Conservation (phyloP, 768 basidiomycete species). For the Dacryopinax primogenitus region DNA sequence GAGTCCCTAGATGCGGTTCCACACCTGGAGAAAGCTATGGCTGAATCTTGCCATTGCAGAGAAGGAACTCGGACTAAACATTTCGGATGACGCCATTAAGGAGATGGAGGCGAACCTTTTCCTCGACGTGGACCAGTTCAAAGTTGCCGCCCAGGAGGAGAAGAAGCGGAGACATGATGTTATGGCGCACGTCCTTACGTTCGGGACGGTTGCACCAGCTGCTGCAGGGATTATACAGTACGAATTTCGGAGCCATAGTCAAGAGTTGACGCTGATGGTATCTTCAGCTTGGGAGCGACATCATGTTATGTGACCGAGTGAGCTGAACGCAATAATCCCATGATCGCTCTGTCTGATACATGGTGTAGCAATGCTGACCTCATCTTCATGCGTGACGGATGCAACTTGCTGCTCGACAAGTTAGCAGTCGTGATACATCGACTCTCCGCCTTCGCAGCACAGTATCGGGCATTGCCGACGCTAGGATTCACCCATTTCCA, state of each 20-base stretch:
- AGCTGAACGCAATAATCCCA: conserved; percentile 25
- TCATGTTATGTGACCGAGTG: conserved; percentile 99
- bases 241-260: conserved; percentile 21
- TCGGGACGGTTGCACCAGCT: conserved; percentile 82
- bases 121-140: conserved; percentile 80
- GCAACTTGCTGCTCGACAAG: conserved; percentile 72
- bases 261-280: too few relatives aligned
- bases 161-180: conserved; percentile 97
- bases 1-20: conserved; percentile 66
- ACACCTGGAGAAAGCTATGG: conserved; percentile 93
- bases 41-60: conserved; percentile 92
- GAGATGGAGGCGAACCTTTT: conserved; percentile 93
- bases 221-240: conserved; percentile 95
- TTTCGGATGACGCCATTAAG: conserved; percentile 78
- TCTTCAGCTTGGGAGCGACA: conserved; percentile 72
- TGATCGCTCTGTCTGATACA: not conserved
- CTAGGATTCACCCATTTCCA: conserved; percentile 99
- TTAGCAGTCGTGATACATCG: conserved; percentile 85
- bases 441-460: conserved; percentile 66
- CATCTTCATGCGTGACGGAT: conserved; percentile 83
- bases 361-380: conserved; percentile 81
- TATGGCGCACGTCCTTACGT: conserved; percentile 99
- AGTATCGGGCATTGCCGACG: conserved; percentile 80
- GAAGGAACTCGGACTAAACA: conserved; percentile 83
- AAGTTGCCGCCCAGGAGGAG: conserved; percentile 83